Evolutionary conservation across 2,329 filamentous ascomycete genomes (phyloP).

Genomic region (Pseudogymnoascus sp.): DNA sequence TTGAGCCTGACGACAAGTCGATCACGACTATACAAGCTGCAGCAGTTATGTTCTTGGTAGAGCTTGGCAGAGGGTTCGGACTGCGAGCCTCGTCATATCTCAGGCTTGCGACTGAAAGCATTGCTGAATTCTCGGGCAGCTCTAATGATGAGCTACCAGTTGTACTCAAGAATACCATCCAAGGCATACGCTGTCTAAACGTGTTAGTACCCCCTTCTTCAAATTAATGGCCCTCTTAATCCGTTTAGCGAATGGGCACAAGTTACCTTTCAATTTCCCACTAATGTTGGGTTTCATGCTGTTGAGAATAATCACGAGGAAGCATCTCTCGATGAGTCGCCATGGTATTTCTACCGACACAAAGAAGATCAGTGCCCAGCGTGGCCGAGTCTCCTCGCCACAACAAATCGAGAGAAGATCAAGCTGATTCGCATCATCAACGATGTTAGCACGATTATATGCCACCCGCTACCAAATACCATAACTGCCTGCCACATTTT

Average conservation of each 20-base stretch:
- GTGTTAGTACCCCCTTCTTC: constrained; percentile 21
- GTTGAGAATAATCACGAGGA: constrained; percentile 15
- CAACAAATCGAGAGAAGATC: constrained; percentile 27
- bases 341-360: constrained; percentile 25
- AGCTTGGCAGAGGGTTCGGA: constrained; percentile 19
- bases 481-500: constrained; percentile 22
- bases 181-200: constrained; percentile 27
- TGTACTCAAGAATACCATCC: constrained; percentile 25
- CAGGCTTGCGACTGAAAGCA: constrained; percentile 20
- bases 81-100: constrained; percentile 25
- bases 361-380: constrained; percentile 17
- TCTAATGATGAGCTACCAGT: constrained; percentile 21
- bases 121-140: constrained; percentile 7
- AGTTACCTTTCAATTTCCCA: constrained; percentile 26
- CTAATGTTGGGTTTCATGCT: constrained; percentile 7
- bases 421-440: constrained; percentile 25
- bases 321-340: constrained; percentile 16
- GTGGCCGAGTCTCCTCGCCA: constrained; percentile 23
- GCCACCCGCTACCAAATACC: constrained; percentile 13
- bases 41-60: constrained; percentile 28
- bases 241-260: constrained; percentile 28
- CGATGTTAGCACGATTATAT: constrained; percentile 23
- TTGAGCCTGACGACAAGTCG: constrained; percentile 21
- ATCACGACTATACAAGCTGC: constrained; percentile 27
- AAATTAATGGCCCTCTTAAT: constrained; percentile 16